Base-by-base conservation (phyloP, 768 basidiomycete species). In the Hericium alpestre region DNA sequence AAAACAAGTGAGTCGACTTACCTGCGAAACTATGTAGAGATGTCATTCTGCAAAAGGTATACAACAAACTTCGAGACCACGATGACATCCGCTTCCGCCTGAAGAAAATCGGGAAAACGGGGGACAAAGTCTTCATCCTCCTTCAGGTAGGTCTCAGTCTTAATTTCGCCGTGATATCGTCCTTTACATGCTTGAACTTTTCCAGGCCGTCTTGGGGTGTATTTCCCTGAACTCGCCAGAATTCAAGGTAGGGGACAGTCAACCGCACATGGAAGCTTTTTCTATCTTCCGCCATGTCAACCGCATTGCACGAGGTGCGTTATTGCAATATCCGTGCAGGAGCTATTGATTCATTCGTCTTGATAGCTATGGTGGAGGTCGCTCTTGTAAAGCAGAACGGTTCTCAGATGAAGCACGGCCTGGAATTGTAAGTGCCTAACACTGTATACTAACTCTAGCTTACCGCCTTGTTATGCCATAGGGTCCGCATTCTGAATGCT, bases 51-150 rank as follows among this genome's bases (percentile, higher is more conserved):
- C 23, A 18, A 23, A 49, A 79, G 75, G 71, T 75, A 59, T 85
- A 82, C 61, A 89, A 89, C 65, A 84, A 79, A 64, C 74, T 93
- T 47, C 76, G 81, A 56, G 75, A 72, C 51, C 82, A 90, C 56
- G 74, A 75, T n/a, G 91, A 92, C 59, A 88, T 94, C 57, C 84
- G 91, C 1, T 96, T 82, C 67, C 76, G 81, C 47, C 68, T 87
- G 4, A 83, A 82, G 69, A 90, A 83, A 60, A 70, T 86, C 4
- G 84, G 86, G 48, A 83, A 78, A 60, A 77, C 84, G 0, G 69
- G 75, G 3, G 90, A 95, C 67, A 95, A 95, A 67, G 77, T 89
- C 10, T 84, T 89, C 67, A 66, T 94, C 6, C 72, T 93, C 43
- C 81, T 92, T 5, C 93, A 95, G 71, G 87, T 88, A 50, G 18